phyloP scores from a whole-genome alignment of 208 protist species.

The Wallacemonas collosoma region DNA sequence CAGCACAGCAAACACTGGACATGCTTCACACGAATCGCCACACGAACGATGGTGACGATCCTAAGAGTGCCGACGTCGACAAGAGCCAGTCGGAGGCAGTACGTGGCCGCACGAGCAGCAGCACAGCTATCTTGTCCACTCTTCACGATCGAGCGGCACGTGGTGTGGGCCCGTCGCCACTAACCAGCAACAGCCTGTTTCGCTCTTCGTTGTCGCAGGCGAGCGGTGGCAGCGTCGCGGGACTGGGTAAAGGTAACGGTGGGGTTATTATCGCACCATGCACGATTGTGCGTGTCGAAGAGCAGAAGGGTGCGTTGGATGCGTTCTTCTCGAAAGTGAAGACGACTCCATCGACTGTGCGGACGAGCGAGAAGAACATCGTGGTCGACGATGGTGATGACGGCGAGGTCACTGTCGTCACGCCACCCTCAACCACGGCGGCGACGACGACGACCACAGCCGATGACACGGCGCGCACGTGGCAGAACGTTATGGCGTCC shows the following conservation, averaged over 20 bases:
- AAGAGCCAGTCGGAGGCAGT: not conserved
- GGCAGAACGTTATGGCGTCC: not conserved
- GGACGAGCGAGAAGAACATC: not conserved
- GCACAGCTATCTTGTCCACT: constrained; percentile 15
- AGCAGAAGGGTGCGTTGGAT: constrained; percentile 77
- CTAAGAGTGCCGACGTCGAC: not conserved
- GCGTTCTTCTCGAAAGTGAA: constrained; percentile 37
- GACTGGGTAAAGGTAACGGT: not conserved
- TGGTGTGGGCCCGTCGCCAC: constrained; percentile 28
- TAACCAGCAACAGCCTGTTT: constrained; percentile 20
- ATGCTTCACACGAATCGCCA: not conserved
- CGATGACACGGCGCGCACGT: not conserved
- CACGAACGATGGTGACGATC: not conserved
- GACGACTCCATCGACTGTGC: not conserved
- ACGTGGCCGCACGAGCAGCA: constrained; percentile 15
- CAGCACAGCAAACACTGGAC: constrained; percentile 9
- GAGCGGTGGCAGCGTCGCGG: not conserved
- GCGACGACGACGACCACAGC: not conserved
- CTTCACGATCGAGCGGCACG: constrained; percentile 17
- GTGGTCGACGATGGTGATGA: not conserved
- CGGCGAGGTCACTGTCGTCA: not conserved
- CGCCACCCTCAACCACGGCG: not conserved
- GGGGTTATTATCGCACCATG: constrained; percentile 54
- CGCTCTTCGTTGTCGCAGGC: not conserved
- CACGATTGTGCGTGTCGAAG: constrained; percentile 76